Conservation (phyloP, 345 rosid genomes). For the Aethionema arabicum region DNA sequence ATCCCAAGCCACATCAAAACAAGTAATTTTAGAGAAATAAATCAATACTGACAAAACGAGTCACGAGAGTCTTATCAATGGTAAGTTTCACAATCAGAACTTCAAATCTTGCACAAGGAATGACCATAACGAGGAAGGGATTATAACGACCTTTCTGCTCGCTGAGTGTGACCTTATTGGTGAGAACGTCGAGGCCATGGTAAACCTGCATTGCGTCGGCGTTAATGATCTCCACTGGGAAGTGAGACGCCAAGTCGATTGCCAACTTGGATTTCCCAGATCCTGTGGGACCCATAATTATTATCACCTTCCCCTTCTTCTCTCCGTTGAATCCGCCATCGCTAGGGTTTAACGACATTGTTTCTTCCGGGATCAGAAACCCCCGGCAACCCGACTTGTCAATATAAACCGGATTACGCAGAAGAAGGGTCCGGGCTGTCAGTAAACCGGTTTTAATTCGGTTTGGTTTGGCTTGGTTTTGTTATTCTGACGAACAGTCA, state of each 20-base stretch:
- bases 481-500: too few relatives aligned
- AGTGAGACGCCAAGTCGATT: conserved; percentile 71
- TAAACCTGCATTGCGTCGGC: conserved; percentile 99
- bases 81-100: not conserved
- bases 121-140: not conserved
- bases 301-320: conserved; percentile 61
- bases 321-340: conserved; percentile 35
- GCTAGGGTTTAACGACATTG: conserved; percentile 43
- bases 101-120: not conserved
- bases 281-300: conserved; percentile 91
- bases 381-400: not conserved
- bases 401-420: conserved; percentile 13
- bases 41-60: not conserved
- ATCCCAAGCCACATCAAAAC: conserved; percentile 14
- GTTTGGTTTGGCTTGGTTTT: conserved; percentile 12
- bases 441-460: not conserved
- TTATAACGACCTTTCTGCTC: conserved; percentile 59
- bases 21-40: not conserved
- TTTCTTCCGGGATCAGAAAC: not conserved
- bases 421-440: conserved; percentile 16
- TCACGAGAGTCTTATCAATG: not conserved
- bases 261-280: conserved; percentile 89
- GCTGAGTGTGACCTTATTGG: conserved; percentile 67
- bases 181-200: conserved; percentile 77
- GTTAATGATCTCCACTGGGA: conserved; percentile 79